Evolutionary conservation across 2,329 filamentous ascomycete genomes (phyloP).

Genomic region (Macrophomina tecta): DNA sequence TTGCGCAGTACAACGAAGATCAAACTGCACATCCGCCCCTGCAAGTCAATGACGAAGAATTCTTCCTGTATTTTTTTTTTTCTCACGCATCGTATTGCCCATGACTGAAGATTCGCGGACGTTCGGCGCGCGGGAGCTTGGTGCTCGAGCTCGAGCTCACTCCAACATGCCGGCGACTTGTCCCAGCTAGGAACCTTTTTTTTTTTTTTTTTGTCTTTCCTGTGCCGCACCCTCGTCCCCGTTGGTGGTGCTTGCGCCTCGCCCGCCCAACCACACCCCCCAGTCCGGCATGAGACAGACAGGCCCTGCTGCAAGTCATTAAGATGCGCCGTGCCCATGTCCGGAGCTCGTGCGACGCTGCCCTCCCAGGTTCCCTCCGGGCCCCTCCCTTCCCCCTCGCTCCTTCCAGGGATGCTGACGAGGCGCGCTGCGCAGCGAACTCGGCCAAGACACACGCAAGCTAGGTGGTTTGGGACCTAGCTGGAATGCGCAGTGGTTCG

Average conservation of each 20-base stretch:
- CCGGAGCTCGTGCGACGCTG: slow-evolving; percentile 25
- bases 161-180: neutral
- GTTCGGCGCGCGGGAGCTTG: neutral
- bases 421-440: slow-evolving; percentile 23
- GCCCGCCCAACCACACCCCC: neutral
- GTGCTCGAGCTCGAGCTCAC: neutral
- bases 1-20: slow-evolving; percentile 21
- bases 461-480: slow-evolving; percentile 21
- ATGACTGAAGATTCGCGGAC: slow-evolving; percentile 7
- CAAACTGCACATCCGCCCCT: slow-evolving; percentile 27
- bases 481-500: slow-evolving; percentile 26
- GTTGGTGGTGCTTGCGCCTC: slow-evolving; percentile 1
- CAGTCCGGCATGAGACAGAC: slow-evolving; percentile 19
- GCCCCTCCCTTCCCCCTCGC: neutral
- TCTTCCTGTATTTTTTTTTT: neutral
- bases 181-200: slow-evolving; percentile 13
- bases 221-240: slow-evolving; percentile 17
- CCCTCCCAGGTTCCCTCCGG: slow-evolving; percentile 20
- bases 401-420: slow-evolving; percentile 15
- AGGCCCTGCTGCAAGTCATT: slow-evolving; percentile 27
- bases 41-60: slow-evolving; percentile 20
- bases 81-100: neutral
- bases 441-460: slow-evolving; percentile 22
- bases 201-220: neutral
- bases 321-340: slow-evolving; percentile 27